Conservation (phyloP, 108 stramenopile genomes). For the Chaetoceros muelleri region DNA sequence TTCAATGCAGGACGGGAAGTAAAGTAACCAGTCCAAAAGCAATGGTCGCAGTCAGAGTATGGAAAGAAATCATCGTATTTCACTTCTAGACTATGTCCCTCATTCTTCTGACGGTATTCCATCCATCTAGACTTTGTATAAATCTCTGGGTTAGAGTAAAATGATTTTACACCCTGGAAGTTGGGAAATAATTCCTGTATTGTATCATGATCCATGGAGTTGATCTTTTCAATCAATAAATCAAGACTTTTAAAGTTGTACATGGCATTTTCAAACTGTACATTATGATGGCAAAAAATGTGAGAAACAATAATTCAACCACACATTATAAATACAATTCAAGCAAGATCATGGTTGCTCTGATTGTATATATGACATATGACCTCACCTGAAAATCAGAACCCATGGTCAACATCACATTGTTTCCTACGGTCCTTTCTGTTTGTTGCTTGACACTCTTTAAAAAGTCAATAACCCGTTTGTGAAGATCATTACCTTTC, state of each 20-base stretch:
- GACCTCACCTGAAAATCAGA: conserved; percentile 48
- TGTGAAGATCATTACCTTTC: conserved; percentile 19
- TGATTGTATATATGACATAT: not conserved
- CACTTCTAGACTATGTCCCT: conserved; percentile 13
- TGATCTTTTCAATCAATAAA: conserved; percentile 32
- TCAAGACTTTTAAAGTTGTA: conserved; percentile 46
- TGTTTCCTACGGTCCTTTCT: conserved; percentile 56
- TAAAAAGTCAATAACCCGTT: conserved; percentile 39
- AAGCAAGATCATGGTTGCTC: too few relatives aligned
- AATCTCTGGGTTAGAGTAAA: conserved; percentile 77
- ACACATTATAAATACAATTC: too few relatives aligned
- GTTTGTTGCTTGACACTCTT: conserved; percentile 39
- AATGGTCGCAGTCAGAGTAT: conserved; percentile 80
- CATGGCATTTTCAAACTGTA: conserved; percentile 29
- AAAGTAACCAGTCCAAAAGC: conserved; percentile 96
- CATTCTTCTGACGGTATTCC: not conserved
- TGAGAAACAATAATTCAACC: not conserved
- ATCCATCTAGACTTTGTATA: conserved; percentile 74
- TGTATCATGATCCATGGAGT: not conserved
- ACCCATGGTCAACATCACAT: conserved; percentile 88
- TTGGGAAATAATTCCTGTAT: conserved; percentile 6
- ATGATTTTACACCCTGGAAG: conserved; percentile 66
- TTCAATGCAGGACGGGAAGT: conserved; percentile 80
- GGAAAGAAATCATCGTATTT: conserved; percentile 92
- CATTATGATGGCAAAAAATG: not conserved